phyloP scores from a whole-genome alignment of 2,329 filamentous ascomycete species.

The Aureobasidium sp. region DNA sequence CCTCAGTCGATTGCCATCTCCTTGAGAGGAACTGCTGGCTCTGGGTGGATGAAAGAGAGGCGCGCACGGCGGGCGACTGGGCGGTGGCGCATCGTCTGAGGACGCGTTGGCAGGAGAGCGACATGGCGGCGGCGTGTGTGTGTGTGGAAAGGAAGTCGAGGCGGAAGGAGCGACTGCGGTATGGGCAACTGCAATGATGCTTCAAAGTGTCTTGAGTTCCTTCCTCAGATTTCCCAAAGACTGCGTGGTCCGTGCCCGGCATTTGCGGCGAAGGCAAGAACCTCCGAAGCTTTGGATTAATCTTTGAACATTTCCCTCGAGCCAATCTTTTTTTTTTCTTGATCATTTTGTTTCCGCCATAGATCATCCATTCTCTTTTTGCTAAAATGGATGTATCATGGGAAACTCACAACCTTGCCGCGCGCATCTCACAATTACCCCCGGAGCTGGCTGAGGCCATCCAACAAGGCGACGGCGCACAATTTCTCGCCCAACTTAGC shows the following conservation, averaged over 20 bases:
- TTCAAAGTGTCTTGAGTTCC: constrained; percentile 1
- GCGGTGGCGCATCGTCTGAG: constrained; percentile 37
- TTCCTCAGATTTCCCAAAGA: constrained; percentile 9
- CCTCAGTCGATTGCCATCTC: constrained; percentile 75
- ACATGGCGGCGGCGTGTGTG: constrained; percentile 31
- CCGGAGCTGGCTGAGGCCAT: constrained; percentile 63
- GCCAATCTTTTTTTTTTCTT: constrained; percentile 1
- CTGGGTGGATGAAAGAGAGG: constrained; percentile 13
- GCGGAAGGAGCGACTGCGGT: constrained; percentile 15
- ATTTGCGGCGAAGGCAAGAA: constrained; percentile 14
- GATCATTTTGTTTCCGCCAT: not conserved
- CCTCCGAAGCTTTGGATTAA: constrained; percentile 14
- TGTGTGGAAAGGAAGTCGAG: constrained; percentile 10
- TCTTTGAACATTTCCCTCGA: constrained; percentile 6
- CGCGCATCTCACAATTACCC: constrained; percentile 53
- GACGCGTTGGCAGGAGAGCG: constrained; percentile 38
- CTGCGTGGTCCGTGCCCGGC: constrained; percentile 1
- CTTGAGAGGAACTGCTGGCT: constrained; percentile 33
- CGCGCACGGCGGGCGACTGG: constrained; percentile 21
- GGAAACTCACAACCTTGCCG: constrained; percentile 15
- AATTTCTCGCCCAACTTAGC: constrained; percentile 66
- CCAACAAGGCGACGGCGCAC: constrained; percentile 53
- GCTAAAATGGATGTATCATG: constrained; percentile 19
- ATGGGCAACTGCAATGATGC: not conserved
- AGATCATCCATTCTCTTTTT: not conserved